Evolutionary conservation across 2,329 filamentous ascomycete species (phyloP).

Genomic region (Fusarium beomiforme): DNA sequence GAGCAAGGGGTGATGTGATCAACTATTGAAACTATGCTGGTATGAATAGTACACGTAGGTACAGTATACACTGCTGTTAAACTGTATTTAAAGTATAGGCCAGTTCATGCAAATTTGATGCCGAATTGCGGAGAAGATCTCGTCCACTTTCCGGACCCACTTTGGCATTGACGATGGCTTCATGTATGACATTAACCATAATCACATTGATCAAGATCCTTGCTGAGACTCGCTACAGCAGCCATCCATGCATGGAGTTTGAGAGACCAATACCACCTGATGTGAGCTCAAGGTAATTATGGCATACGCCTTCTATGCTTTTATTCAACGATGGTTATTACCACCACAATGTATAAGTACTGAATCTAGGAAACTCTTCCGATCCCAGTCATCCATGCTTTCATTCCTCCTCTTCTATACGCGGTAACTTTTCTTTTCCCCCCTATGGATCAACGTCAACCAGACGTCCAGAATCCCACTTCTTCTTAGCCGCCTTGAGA

Average conservation of each 20-base stretch:
- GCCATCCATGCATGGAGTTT: too few species aligned
- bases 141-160: constrained; percentile 9
- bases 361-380: neutral
- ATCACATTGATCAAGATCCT: neutral
- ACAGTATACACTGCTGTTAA: neutral
- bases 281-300: neutral
- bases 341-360: constrained; percentile 1
- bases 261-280: too few species aligned
- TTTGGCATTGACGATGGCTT: neutral
- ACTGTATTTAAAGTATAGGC: neutral
- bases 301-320: constrained; percentile 28
- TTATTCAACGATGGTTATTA: constrained; percentile 9
- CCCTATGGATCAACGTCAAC: constrained; percentile 46
- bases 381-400: constrained; percentile 4
- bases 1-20: neutral
- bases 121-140: constrained; percentile 26
- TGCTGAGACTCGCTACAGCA: neutral
- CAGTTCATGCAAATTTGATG: constrained; percentile 28
- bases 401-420: constrained; percentile 25
- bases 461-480: constrained; percentile 54
- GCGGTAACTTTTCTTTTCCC: neutral
- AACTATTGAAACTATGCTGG: neutral
- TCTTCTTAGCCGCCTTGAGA: constrained; percentile 65
- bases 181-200: constrained; percentile 11
- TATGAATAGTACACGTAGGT: neutral